Percentiles rank a stretch among this genome's conserved stretches.
Conservation (phyloP, 805 yeast genomes). For the Priceomyces fermenticarens region DNA sequence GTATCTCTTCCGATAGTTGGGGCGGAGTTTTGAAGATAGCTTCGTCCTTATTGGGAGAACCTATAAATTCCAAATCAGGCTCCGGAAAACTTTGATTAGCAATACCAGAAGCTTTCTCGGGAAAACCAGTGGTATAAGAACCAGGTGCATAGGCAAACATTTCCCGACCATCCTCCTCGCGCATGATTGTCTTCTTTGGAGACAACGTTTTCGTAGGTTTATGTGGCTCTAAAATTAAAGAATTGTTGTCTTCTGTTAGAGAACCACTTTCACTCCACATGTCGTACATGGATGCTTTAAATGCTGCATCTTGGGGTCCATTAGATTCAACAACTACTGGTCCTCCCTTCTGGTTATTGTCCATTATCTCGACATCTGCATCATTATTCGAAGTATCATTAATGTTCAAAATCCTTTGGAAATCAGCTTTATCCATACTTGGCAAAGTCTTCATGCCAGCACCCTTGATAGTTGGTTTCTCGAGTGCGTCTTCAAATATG, state of each 20-base stretch:
- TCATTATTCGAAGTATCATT: conserved; percentile 40
- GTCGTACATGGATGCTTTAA: conserved; percentile 32
- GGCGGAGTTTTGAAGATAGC: conserved; percentile 29
- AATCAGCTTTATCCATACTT: conserved; percentile 47
- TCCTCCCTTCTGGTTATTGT: conserved; percentile 16
- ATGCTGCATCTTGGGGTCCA: conserved; percentile 27
- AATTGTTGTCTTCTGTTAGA: background rate
- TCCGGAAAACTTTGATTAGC: conserved; percentile 24
- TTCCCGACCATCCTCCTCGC: conserved; percentile 1
- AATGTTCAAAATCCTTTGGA: conserved; percentile 36
- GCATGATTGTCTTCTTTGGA: background rate
- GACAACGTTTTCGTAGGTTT: background rate
- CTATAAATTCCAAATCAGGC: conserved; percentile 28
- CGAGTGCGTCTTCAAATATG: conserved; percentile 27
- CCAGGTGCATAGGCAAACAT: background rate
- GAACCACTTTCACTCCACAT: conserved; percentile 15
- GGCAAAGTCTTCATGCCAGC: conserved; percentile 48
- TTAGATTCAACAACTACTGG: conserved; percentile 23
- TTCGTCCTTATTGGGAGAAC: conserved; percentile 13
- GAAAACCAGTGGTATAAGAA: conserved; percentile 19
- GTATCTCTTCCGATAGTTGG: conserved; percentile 3
- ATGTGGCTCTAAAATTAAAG: background rate
- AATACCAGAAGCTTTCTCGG: background rate
- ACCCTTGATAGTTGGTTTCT: conserved; percentile 39
- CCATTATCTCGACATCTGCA: conserved; percentile 29